Evolutionary conservation across 1,284 basidiomycete species (phyloP).

Genomic region (Tilletia walkeri): DNA sequence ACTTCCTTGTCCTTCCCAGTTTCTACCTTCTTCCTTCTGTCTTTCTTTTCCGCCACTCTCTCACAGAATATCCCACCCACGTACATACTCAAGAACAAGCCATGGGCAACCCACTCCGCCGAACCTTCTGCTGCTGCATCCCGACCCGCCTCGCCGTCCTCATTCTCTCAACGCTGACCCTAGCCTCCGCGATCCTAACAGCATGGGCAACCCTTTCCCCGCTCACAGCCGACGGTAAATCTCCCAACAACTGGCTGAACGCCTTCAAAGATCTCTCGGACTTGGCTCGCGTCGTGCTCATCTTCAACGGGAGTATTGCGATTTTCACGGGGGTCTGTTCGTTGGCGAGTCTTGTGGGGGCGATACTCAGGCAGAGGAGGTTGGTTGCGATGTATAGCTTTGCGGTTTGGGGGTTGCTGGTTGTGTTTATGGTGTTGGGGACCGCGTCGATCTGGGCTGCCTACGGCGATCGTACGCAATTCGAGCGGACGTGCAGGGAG

Average conservation of each 20-base stretch:
- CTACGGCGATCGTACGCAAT: not conserved
- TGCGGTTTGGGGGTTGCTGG: not conserved
- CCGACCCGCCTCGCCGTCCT: constrained; percentile 7
- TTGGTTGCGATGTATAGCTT: constrained; percentile 8
- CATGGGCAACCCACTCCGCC: not conserved
- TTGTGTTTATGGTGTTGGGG: not conserved
- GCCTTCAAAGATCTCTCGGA: too few relatives aligned
- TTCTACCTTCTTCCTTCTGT: too few relatives aligned
- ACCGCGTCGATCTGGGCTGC: not conserved
- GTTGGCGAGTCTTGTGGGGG: not conserved
- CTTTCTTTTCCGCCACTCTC: too few relatives aligned
- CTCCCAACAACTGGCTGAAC: not conserved
- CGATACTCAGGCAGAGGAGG: not conserved
- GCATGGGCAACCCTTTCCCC: not conserved
- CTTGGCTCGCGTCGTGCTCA: not conserved
- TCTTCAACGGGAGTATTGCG: not conserved
- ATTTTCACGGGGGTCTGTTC: not conserved
- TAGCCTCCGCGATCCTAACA: not conserved
- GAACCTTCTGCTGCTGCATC: constrained; percentile 16
- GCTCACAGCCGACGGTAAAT: not conserved
- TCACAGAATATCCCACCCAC: too few relatives aligned
- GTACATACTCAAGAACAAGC: too few relatives aligned
- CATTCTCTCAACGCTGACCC: not conserved
- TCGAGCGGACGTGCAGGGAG: too few relatives aligned
- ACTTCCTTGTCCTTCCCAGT: too few relatives aligned